Evolutionary conservation across 2,329 filamentous ascomycete genomes (phyloP), one percentile per base, ranked within the genome.

Genomic region (Trichoderma guizhouense): DNA sequence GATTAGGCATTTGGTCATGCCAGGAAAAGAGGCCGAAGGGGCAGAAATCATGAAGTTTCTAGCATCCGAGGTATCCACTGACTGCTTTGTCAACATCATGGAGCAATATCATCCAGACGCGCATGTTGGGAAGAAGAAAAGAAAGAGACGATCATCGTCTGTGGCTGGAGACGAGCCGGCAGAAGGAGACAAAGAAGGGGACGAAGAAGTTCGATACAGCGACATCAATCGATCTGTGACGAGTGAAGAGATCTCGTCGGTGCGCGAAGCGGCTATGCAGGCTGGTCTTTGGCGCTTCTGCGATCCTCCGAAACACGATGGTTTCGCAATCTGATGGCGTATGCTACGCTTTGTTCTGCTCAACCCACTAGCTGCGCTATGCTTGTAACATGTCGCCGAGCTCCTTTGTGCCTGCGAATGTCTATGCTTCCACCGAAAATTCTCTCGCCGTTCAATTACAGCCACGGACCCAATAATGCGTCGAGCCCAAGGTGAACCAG

Each of bases 1-100:
- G 7, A 86, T 97, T 2, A 85, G 93, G 28, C 93, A 97, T 81
- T 86, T 97, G 2, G 92, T 95, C 30, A 97, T 97, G 93, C 93
- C 93, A 0, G 92, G 92, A 0, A 89, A 90, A 76, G 91, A 93
- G 77, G 88, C 88, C 21, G 93, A 96, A 81, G 91, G 91, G 0
- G 85, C 86, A 65, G 84, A 89, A 74, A 96, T 97, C 72, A 91
- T 97, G 85, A 85, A 83, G 73, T 97, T 93, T 86, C 83, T 97
- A 18, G 93, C 92, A 0, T 84, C 87, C 32, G 88, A 94, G 67
- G 86, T 97, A 2, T 93, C 91, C 4, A 86, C 84, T 70, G 93
- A 96, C 79, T 85, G 92, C 57, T 95, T 95, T 80, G 88, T 96
- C 72, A 91, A 97, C 78, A 91, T 97, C 75, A 96, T 96, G 93